These are phyloP conservation scores for Entomortierella lignicola DNA, from an alignment of 192 early-diverging fungal genomes.

Conservation along the genomic window DNA sequence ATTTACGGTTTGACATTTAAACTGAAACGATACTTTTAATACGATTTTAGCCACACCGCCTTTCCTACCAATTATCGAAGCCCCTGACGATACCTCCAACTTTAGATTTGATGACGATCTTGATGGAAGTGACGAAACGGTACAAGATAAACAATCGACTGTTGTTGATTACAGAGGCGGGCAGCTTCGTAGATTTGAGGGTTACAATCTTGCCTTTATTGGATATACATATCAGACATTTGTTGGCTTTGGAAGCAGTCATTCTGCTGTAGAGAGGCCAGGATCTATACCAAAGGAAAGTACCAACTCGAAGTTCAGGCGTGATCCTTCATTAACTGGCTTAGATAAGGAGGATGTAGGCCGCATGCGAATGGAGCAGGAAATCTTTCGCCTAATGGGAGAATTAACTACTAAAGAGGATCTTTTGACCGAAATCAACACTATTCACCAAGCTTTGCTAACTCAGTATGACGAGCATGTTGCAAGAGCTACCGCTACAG, in stretches of 20 bases:
- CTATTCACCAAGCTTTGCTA: constrained; percentile 34
- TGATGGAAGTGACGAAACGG: constrained; percentile 60
- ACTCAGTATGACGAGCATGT: constrained; percentile 40
- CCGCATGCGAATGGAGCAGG: constrained; percentile 49
- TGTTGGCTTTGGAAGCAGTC: constrained; percentile 25
- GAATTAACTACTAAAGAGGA: constrained; percentile 40
- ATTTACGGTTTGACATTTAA: no score
- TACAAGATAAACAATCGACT: constrained; percentile 55
- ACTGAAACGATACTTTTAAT: no score
- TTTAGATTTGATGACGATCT: constrained; percentile 87
- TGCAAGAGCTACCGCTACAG: constrained; percentile 22
- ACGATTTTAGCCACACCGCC: constrained; percentile 80
- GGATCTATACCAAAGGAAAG: constrained; percentile 7
- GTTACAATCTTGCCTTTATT: constrained; percentile 86
- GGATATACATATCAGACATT: constrained; percentile 81
- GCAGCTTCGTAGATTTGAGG: constrained; percentile 70
- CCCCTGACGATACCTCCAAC: constrained; percentile 90
- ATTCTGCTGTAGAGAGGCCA: neutral
- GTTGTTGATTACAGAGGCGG: constrained; percentile 59
- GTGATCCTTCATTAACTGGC: constrained; percentile 33
- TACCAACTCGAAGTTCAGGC: constrained; percentile 12
- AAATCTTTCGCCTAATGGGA: constrained; percentile 26
- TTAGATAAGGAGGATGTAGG: constrained; percentile 48
- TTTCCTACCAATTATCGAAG: constrained; percentile 87
- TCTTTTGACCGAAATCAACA: constrained; percentile 23